A percentile compares a stretch with the other conserved stretches of the same genome.
These are phyloP conservation scores for Irpex sp. DNA, from an alignment of 1,284 basidiomycete genomes.

Conservation along the genomic window DNA sequence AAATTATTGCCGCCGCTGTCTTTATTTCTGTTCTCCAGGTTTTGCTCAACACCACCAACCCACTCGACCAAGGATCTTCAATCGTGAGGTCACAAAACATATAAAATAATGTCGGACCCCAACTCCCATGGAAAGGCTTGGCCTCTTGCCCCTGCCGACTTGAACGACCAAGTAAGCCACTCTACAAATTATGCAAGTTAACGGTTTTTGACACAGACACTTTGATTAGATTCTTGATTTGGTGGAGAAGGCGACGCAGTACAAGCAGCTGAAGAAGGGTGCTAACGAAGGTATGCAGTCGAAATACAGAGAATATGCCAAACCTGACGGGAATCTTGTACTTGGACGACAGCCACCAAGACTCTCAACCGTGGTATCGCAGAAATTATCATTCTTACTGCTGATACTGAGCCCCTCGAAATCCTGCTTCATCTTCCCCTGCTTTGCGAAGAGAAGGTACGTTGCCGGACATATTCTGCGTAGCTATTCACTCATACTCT, in stretches of 20 bases:
- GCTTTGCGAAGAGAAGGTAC: conserved; percentile 96
- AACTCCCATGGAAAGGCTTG: conserved; percentile 74
- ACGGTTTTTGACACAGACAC: not conserved
- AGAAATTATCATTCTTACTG: conserved; percentile 98
- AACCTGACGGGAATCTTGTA: not conserved
- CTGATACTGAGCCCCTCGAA: conserved; percentile 96
- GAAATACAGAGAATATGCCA: not conserved
- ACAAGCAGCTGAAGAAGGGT: conserved; percentile 98
- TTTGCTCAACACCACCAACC: conserved; percentile 10
- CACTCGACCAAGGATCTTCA: conserved; percentile 70
- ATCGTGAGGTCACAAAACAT: conserved; percentile 60
- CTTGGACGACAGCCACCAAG: conserved; percentile 72
- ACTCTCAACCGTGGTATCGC: conserved; percentile 98
- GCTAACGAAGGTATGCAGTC: conserved; percentile 80
- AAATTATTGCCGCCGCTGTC: not conserved
- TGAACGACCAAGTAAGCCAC: conserved; percentile 87
- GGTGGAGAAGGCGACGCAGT: conserved; percentile 86
- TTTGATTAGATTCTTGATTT: conserved; percentile 77
- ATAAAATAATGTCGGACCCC: conserved; percentile 50
- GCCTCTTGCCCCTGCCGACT: conserved; percentile 84
- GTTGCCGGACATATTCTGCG: conserved; percentile 11
- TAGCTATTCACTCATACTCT: conserved; percentile 3
- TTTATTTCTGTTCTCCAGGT: not conserved
- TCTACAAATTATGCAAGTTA: conserved; percentile 16
- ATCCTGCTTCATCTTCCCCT: conserved; percentile 97